Conservation (phyloP, 2,329 filamentous ascomycete species). For the Colletotrichum phormii region DNA sequence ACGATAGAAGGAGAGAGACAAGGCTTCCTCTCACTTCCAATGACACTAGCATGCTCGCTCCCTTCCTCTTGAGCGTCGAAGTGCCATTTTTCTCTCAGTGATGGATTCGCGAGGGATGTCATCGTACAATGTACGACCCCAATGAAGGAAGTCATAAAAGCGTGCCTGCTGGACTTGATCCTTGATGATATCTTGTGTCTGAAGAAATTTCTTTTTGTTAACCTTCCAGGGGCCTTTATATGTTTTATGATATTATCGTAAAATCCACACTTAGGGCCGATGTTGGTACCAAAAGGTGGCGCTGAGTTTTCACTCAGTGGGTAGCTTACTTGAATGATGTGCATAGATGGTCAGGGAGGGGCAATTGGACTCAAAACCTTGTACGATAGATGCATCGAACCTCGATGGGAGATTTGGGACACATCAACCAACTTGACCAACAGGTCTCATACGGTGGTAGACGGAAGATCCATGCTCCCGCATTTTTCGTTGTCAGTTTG, state of each 20-base stretch:
- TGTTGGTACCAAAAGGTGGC: background rate
- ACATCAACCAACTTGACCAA: too few species aligned
- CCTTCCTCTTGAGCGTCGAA: background rate
- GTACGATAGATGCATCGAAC: background rate
- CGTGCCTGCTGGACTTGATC: background rate
- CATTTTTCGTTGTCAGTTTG: too few species aligned
- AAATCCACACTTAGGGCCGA: too few species aligned
- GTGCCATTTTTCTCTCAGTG: background rate
- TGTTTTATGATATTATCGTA: background rate
- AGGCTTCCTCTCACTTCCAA: background rate
- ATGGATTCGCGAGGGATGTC: background rate
- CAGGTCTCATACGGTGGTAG: too few species aligned
- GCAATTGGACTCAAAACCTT: too few species aligned
- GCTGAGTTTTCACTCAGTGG: background rate
- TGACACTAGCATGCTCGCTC: background rate
- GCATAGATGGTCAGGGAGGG: too few species aligned
- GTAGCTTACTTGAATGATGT: too few species aligned
- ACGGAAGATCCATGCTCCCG: too few species aligned
- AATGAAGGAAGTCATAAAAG: background rate
- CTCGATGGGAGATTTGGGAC: background rate
- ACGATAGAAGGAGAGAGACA: background rate
- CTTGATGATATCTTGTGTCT: background rate
- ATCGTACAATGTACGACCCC: background rate
- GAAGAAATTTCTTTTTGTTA: background rate
- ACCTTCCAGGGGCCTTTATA: background rate